A percentile compares a stretch with the other conserved stretches of the same genome.
Conservation (phyloP, 2,329 filamentous ascomycete species). For the Orbilia javanica region DNA sequence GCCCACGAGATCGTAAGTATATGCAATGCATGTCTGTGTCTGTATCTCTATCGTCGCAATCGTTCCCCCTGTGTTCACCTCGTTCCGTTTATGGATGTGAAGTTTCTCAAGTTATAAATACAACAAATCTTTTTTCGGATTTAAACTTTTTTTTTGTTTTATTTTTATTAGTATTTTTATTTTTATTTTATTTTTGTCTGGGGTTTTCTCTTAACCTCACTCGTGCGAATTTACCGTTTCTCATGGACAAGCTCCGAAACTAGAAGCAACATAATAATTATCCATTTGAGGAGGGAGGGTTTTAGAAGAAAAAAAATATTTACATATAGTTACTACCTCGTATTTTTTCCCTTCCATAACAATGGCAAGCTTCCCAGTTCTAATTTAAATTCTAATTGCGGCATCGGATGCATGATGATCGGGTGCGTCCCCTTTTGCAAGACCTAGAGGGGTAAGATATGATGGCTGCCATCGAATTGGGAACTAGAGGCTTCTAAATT, state of each 20-base stretch:
- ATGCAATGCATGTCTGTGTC: constrained; percentile 21
- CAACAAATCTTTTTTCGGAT: too few species aligned
- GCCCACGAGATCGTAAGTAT: constrained; percentile 8
- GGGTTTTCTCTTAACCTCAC: background rate
- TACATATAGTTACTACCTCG: background rate
- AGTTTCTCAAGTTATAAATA: background rate
- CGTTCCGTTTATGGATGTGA: background rate
- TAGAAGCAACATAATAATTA: constrained; percentile 22
- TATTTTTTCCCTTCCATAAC: background rate
- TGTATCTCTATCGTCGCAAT: constrained; percentile 10
- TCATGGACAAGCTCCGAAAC: constrained; percentile 17
- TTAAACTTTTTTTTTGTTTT: background rate
- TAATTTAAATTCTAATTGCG: constrained; percentile 7
- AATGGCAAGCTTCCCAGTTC: background rate
- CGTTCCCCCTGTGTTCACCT: constrained; percentile 17
- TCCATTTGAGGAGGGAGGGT: constrained; percentile 14
- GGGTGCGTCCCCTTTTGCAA: background rate
- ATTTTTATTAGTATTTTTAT: too few species aligned
- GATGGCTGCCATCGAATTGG: background rate
- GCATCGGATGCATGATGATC: constrained; percentile 26
- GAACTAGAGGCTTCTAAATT: background rate
- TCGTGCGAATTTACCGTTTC: background rate
- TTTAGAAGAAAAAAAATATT: background rate
- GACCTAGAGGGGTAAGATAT: background rate
- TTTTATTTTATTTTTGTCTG: too few species aligned